Percentiles rank a stretch among this genome's conserved stretches.
phyloP scores from a whole-genome alignment of 169 alveolate species.

The Plasmodium relictum region DNA sequence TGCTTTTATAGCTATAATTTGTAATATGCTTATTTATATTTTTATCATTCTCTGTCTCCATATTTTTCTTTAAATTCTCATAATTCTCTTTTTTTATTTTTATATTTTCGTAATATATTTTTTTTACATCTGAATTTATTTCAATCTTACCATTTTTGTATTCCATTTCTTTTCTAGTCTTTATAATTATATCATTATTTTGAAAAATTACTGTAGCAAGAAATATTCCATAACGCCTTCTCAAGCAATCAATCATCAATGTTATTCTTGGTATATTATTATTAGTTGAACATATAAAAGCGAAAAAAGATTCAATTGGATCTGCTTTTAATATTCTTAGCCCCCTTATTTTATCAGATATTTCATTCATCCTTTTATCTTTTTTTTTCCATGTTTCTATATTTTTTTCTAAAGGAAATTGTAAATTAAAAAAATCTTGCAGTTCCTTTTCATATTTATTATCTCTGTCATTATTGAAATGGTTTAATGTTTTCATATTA shows the following conservation, averaged over 20 bases:
- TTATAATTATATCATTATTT: conserved; percentile 30
- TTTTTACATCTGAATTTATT: too few species aligned
- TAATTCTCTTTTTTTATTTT: neutral
- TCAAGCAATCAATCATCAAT: conserved; percentile 78
- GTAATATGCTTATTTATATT: neutral
- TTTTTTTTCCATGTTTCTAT: conserved; percentile 70
- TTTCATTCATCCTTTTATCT: conserved; percentile 78
- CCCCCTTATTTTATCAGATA: conserved; percentile 77
- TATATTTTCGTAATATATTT: neutral
- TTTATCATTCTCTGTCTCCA: neutral
- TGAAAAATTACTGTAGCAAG: conserved; percentile 65
- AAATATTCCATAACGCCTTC: conserved; percentile 76
- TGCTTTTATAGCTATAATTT: neutral
- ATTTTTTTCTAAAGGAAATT: conserved; percentile 71
- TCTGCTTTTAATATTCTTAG: conserved; percentile 82
- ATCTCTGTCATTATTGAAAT: neutral
- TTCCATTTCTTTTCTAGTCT: conserved; percentile 7
- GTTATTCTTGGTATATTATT: conserved; percentile 86
- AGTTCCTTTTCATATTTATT: conserved; percentile 22
- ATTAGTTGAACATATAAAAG: conserved; percentile 88
- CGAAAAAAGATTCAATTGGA: conserved; percentile 84
- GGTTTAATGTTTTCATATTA: neutral
- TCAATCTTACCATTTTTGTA: conserved; percentile 10
- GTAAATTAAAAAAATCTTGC: conserved; percentile 44
- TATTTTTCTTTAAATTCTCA: too few species aligned